Evolutionary conservation across 164 flowering plant species (phyloP), one percentile per base, ranked within the genome.

Genomic region (Vitis cinerea): DNA sequence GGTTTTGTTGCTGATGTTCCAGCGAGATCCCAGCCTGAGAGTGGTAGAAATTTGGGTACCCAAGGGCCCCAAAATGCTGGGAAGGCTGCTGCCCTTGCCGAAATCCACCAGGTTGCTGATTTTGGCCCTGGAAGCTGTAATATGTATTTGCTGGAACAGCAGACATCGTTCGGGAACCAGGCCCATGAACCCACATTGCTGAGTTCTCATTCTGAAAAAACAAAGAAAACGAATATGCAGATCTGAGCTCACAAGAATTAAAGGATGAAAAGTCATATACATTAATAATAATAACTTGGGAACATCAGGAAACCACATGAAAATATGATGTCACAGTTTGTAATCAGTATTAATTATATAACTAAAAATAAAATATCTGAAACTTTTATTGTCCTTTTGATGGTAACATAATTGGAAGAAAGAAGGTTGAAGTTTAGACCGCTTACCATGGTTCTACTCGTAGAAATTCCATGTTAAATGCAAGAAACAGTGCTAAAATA

Each of bases 51-150:
- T 88, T 95, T 49, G 90, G 90, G 80, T 88, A 90, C 13, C 91
- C 90, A 1, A 80, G 82, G 17, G 78, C 68, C 49, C 89, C 90
- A 76, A 83, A 87, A 29, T 87, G 90, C 83, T 87, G 99, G 8
- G 91, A 79, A 1, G 89, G 90, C 83, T 90, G 97, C 78, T 92
- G 97, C 37, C 62, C 83, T 80, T 95, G 99, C 70, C 94, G 85
- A 64, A 78, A 86, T 51, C 88, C 90, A 68, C 75, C 74, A 57
- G 85, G 83, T 67, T 86, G 92, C 76, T 88, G 96, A 63, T 77
- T 83, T 71, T 91, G 94, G 4, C 89, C 91, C 74, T 89, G 97
- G 69, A 85, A 80, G 73, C 80, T 80, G 83, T 88, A 92, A 77
- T 88, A 92, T 29, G 92, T 83, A 83, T 71, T 92, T 10, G 84